Evolutionary conservation across 345 rosid genomes (phyloP), one percentile per base, ranked within the genome.

Genomic region (Hypericum perforatum): DNA sequence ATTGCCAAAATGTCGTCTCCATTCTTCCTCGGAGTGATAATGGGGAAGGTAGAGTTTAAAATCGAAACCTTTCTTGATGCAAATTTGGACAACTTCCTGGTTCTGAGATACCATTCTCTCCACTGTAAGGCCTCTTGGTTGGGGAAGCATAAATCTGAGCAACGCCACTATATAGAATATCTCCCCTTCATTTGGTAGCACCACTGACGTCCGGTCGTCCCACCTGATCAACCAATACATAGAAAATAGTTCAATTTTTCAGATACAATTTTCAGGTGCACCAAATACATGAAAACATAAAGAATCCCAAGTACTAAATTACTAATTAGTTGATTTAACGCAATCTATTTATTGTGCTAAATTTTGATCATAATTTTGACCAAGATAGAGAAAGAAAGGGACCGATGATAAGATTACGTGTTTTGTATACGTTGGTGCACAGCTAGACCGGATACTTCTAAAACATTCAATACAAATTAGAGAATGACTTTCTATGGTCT

Each of bases 31-130:
- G 6, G 85, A 74, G 45, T 81, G 74, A 74, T 88, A 88, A 66
- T 88, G 86, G 62, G 98, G 96, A 38, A 88, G 83, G 69, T 88
- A 92, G 6, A 79, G 47, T 64, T 92, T 92, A 74, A 79, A 92
- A 64, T 83, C 98, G n/a, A 83, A 60, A 14, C 72, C 75, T 9
- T 48, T 72, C 11, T 67, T 39, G 6, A 41, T 61, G 67, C 98
- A 92, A 36, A 66, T 61, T 7, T 71, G 74, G 12, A 85, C 59
- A 32, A 92, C 83, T 57, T 85, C 86, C 0, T 64, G 70, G 55
- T 91, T 91, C 51, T 85, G 88, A 29, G 64, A 57, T 7, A 85
- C 87, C 80, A 77, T 3, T 57, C 71, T 69, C 11, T 81, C 79
- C 0, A 74, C 77, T 11, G 72, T 39, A 3, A 72, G 63, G 6